A percentile compares a stretch with the other conserved stretches of the same genome.
Conservation (phyloP, 306 rosid species). For the Cicer bijugum region DNA sequence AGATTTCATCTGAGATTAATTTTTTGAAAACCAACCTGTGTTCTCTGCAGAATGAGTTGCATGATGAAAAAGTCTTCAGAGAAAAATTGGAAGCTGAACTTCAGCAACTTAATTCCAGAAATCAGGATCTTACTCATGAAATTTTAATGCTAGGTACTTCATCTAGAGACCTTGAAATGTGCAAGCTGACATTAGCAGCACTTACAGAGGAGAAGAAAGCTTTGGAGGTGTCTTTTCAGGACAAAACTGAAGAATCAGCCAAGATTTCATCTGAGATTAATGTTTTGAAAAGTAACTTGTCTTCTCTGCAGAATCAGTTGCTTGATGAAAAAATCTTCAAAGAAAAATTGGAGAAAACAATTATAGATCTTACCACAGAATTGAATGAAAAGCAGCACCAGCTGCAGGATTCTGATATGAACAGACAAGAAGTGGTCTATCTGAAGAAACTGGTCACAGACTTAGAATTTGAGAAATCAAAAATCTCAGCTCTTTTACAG, state of each 20-base stretch:
- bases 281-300: slow-evolving; percentile 56
- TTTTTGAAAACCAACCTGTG: slow-evolving; percentile 54
- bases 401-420: slow-evolving; percentile 64
- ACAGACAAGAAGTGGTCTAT: slow-evolving; percentile 60
- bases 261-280: slow-evolving; percentile 60
- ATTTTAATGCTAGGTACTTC: slow-evolving; percentile 52
- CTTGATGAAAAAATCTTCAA: slow-evolving; percentile 57
- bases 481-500: slow-evolving; percentile 54
- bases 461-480: slow-evolving; percentile 74
- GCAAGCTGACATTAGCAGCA: slow-evolving; percentile 57
- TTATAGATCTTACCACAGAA: slow-evolving; percentile 64
- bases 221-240: slow-evolving; percentile 58
- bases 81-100: slow-evolving; percentile 68
- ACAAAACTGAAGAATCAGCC: slow-evolving; percentile 61
- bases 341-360: slow-evolving; percentile 59
- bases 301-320: slow-evolving; percentile 57
- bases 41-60: slow-evolving; percentile 55
- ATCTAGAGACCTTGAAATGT: slow-evolving; percentile 61
- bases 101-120: slow-evolving; percentile 67
- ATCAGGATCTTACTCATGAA: slow-evolving; percentile 69
- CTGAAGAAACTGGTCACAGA: slow-evolving; percentile 64
- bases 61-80: slow-evolving; percentile 55
- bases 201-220: slow-evolving; percentile 56
- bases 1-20: slow-evolving; percentile 60
- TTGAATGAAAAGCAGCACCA: slow-evolving; percentile 63